Percentiles rank a stretch among this genome's conserved stretches.
phyloP scores from a whole-genome alignment of 306 rosid species.

The Dicorynia guianensis region DNA sequence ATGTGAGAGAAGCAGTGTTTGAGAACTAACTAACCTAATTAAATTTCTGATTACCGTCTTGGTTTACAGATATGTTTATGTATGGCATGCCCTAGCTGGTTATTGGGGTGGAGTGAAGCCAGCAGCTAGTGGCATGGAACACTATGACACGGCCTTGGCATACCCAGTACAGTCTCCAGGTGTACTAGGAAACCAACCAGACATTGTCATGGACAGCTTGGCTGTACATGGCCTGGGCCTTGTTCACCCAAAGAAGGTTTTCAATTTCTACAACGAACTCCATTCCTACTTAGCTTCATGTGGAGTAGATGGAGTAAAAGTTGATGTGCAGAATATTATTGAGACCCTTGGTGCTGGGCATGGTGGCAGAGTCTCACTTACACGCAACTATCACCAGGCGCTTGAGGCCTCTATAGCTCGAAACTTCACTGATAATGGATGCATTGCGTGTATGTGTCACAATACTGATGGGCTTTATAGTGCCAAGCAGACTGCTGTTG shows the following conservation, averaged over 20 bases:
- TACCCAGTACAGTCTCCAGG: constrained; percentile 92
- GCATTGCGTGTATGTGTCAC: constrained; percentile 98
- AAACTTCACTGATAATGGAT: constrained; percentile 90
- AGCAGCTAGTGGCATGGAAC: constrained; percentile 89
- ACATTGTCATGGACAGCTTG: constrained; percentile 90
- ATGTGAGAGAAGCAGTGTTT: background rate
- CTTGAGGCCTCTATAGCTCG: constrained; percentile 88
- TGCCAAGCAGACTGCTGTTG: constrained; percentile 89
- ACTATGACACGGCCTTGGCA: constrained; percentile 81
- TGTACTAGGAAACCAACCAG: constrained; percentile 88
- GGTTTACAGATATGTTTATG: constrained; percentile 73
- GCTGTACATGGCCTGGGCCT: constrained; percentile 92
- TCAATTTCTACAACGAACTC: constrained; percentile 90
- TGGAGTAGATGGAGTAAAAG: constrained; percentile 98
- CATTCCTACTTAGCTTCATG: constrained; percentile 92
- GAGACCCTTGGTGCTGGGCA: constrained; percentile 96
- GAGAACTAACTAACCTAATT: background rate
- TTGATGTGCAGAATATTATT: constrained; percentile 93
- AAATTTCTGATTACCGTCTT: constrained; percentile 19
- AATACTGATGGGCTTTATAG: constrained; percentile 91
- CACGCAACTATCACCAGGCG: constrained; percentile 85
- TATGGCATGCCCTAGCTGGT: constrained; percentile 98
- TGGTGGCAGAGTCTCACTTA: constrained; percentile 91
- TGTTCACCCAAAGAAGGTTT: constrained; percentile 91
- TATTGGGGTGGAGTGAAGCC: constrained; percentile 99